A percentile compares a stretch with the other conserved stretches of the same genome.
Evolutionary conservation across 805 yeast species (phyloP).

Genomic region (Barnettozyma pratensis): DNA sequence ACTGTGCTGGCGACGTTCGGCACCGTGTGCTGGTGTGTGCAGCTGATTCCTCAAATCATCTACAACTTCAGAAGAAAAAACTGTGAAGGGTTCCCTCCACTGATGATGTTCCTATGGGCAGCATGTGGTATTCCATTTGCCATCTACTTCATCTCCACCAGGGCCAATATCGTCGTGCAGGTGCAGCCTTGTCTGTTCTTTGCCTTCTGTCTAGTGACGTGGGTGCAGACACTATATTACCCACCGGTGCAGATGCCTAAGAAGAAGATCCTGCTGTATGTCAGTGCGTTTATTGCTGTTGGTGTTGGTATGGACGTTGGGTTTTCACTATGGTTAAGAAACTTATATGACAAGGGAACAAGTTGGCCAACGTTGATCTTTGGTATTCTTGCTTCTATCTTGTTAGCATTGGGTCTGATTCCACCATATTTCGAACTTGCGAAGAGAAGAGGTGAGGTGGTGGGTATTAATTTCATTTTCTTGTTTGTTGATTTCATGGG

Average conservation of each 20-base stretch:
- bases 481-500: slow-evolving; percentile 74
- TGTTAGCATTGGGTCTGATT: slow-evolving; percentile 71
- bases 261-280: slow-evolving; percentile 33
- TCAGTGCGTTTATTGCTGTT: slow-evolving; percentile 34
- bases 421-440: slow-evolving; percentile 88
- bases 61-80: slow-evolving; percentile 70
- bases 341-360: slow-evolving; percentile 43
- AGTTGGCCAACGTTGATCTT: slow-evolving; percentile 78
- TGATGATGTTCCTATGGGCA: slow-evolving; percentile 85
- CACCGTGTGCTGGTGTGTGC: slow-evolving; percentile 90
- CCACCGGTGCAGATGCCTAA: slow-evolving; percentile 56
- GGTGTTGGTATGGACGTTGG: slow-evolving; percentile 65
- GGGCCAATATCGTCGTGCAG: slow-evolving; percentile 73
- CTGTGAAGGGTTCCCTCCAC: slow-evolving; percentile 83
- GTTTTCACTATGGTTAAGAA: slow-evolving; percentile 63
- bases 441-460: slow-evolving; percentile 76
- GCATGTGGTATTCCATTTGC: slow-evolving; percentile 76
- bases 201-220: slow-evolving; percentile 60
- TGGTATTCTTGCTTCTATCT: slow-evolving; percentile 75
- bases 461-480: slow-evolving; percentile 84
- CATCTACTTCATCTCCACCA: slow-evolving; percentile 69
- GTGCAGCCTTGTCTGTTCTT: slow-evolving; percentile 89
- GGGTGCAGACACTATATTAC: slow-evolving; percentile 62
- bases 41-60: slow-evolving; percentile 79
- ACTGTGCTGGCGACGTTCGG: slow-evolving; percentile 84